Base-by-base conservation (phyloP, 805 yeast genomes). In the Phaffomyces opuntiae region DNA sequence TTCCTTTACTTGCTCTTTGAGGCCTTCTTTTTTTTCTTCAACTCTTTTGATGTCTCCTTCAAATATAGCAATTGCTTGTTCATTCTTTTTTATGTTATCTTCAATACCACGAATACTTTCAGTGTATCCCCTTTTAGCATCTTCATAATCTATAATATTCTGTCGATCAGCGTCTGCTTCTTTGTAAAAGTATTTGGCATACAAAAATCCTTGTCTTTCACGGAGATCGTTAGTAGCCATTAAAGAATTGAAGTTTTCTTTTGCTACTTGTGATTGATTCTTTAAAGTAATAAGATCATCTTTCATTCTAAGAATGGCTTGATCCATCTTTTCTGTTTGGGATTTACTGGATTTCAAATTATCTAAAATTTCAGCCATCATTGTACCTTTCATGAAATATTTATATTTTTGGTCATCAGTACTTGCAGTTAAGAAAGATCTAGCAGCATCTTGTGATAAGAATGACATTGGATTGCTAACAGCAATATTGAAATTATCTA, bases 391-490 rank as follows among this genome's bases (percentile, higher is more conserved):
- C 86, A 84, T 82, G 60, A 91, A 87, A 59, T 78, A 81, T 14
- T 73, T 72, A 62, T 81, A 93, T 63, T 89, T 87, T 40, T 77
- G 82, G 33, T 71, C 72, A 48, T 87, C 84, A 5, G 87, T 74
- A 5, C 93, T 79, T 31, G 82, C 78, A 1, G 95, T 84, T 50
- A 93, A 67, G 59, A 93, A 93, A 14, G 90, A 84, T 53, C 96
- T 78, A 2, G 99, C 98, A 49, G 83, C 86, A 54, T 93, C 97
- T 62, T 93, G 99, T 1, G 96, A 87, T 42, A 93, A 70, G 57
- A 93, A 86, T 2, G 96, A 86, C 77, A 93, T 78, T 7, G 97
- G 96, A 55, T 93, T 93, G 55, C 81, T 90, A 25, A 93, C 83
- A 7, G 87, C 81, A 38, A 91, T 81, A 39, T 83, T 80, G 59